Conservation (phyloP, 768 basidiomycete species). For the Podaxis sp. region DNA sequence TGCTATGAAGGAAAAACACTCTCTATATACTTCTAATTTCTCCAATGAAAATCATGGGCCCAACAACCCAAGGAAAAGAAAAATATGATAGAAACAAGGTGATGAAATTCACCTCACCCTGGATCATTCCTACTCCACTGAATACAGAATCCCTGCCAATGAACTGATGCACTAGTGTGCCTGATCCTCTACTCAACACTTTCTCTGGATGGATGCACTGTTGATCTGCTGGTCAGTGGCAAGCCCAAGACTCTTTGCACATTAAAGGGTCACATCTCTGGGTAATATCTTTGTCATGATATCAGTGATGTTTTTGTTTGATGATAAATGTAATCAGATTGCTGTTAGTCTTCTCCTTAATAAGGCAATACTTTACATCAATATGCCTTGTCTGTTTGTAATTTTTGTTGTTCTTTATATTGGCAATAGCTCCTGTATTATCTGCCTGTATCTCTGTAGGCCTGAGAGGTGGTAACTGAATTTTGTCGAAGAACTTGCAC, state of each 20-base stretch:
- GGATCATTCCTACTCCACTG: too few relatives aligned
- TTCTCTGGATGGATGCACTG: neutral
- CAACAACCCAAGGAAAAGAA: too few relatives aligned
- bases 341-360: slow-evolving; percentile 24
- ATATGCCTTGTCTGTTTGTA: slow-evolving; percentile 39
- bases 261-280: neutral
- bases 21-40: too few relatives aligned
- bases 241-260: neutral
- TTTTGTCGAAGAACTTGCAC: neutral
- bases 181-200: neutral
- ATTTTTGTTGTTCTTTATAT: slow-evolving; percentile 22
- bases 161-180: too few relatives aligned
- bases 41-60: too few relatives aligned
- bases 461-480: neutral
- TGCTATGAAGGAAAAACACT: too few relatives aligned
- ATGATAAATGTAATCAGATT: slow-evolving; percentile 12
- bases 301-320: slow-evolving; percentile 20
- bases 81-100: too few relatives aligned
- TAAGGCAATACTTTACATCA: slow-evolving; percentile 32
- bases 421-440: slow-evolving; percentile 25
- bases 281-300: slow-evolving; percentile 19
- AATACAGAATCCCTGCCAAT: too few relatives aligned
- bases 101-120: too few relatives aligned
- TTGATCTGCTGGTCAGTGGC: neutral
- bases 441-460: slow-evolving; percentile 20